phyloP scores from a whole-genome alignment of 176 grass and related monocot species.

The Cenchrus americanus region DNA sequence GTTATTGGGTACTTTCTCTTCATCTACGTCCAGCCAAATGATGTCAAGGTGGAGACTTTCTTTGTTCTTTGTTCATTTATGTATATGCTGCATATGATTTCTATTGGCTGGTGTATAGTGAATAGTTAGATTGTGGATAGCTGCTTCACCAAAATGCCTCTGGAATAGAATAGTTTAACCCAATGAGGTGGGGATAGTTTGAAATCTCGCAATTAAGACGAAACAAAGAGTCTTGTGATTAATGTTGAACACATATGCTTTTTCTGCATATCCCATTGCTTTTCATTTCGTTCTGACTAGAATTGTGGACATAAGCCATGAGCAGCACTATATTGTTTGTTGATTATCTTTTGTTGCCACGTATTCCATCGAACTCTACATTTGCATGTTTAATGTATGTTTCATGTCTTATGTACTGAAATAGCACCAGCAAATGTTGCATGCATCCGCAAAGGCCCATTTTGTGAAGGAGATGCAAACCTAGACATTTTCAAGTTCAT shows the following conservation, averaged over 20 bases:
- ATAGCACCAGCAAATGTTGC: not conserved
- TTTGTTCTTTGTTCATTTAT: slow-evolving; percentile 7
- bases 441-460: slow-evolving; percentile 2
- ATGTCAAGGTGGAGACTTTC: slow-evolving; percentile 70
- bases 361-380: not conserved
- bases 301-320: not conserved
- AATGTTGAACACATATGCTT: not conserved
- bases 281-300: slow-evolving; percentile 12
- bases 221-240: not conserved
- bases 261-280: not conserved
- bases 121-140: slow-evolving; percentile 17
- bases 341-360: not conserved
- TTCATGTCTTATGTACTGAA: slow-evolving; percentile 24
- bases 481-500: not conserved
- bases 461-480: not conserved
- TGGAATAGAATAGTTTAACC: not conserved
- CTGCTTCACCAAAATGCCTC: not conserved
- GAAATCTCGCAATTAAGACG: slow-evolving; percentile 2
- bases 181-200: not conserved
- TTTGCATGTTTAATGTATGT: not conserved
- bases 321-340: not conserved
- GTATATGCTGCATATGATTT: slow-evolving; percentile 22
- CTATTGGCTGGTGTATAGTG: slow-evolving; percentile 12
- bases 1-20: slow-evolving; percentile 84
- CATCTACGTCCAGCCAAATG: slow-evolving; percentile 76